Conservation (phyloP, 768 basidiomycete species). For the Paxillus ammoniavirescens region DNA sequence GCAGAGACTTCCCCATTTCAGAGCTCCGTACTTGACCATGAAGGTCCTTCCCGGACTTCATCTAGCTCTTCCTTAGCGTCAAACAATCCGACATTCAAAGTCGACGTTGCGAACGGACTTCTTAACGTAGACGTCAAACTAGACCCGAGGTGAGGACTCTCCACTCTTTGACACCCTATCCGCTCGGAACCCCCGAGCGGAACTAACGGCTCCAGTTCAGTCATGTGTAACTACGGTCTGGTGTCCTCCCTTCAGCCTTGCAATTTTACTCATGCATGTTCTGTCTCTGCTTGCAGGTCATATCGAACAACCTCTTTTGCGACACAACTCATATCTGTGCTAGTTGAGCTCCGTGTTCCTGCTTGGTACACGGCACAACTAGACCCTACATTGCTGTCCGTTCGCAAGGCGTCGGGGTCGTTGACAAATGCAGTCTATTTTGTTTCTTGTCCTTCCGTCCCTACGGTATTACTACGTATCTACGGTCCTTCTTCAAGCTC, state of each 20-base stretch:
- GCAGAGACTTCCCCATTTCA: slow-evolving; percentile 4
- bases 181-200: slow-evolving; percentile 29
- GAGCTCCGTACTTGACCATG: slow-evolving; percentile 1
- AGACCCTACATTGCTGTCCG: slow-evolving; percentile 47
- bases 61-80: slow-evolving; percentile 34
- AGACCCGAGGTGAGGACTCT: slow-evolving; percentile 65
- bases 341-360: slow-evolving; percentile 54
- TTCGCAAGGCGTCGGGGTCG: slow-evolving; percentile 86
- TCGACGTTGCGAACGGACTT: slow-evolving; percentile 57
- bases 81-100: slow-evolving; percentile 38
- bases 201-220: slow-evolving; percentile 33
- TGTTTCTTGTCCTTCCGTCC: slow-evolving; percentile 66
- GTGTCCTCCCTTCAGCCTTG: slow-evolving; percentile 18
- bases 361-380: slow-evolving; percentile 54
- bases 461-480: slow-evolving; percentile 83
- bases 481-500: slow-evolving; percentile 86
- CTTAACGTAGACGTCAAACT: slow-evolving; percentile 54
- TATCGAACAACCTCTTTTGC: slow-evolving; percentile 62
- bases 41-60: slow-evolving; percentile 19
- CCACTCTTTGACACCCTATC: slow-evolving; percentile 16
- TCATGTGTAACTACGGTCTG: slow-evolving; percentile 37
- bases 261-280: slow-evolving; percentile 15
- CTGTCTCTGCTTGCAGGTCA: slow-evolving; percentile 42
- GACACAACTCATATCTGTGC: slow-evolving; percentile 51
- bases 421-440: slow-evolving; percentile 98